Evolutionary conservation across 129 eudicot genomes (phyloP).

Genomic region (Dittrichia graveolens): DNA sequence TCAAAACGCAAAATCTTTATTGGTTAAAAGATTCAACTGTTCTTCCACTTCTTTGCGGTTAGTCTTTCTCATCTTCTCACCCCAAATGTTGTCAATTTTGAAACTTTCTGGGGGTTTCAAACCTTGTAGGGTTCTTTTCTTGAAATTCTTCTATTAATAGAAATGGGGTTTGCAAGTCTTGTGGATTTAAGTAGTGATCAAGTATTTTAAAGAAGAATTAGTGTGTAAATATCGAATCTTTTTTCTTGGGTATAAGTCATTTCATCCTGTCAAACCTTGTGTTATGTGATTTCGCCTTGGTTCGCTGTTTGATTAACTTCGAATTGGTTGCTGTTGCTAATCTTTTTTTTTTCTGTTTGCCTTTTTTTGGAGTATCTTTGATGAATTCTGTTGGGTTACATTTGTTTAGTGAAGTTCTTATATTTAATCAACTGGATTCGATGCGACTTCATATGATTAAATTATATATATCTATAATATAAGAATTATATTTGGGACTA

Average conservation of each 20-base stretch:
- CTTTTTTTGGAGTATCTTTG: constrained; percentile 16
- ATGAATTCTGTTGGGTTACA: constrained; percentile 23
- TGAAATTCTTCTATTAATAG: constrained; percentile 8
- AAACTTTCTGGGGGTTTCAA: neutral
- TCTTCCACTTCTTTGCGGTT: constrained; percentile 27
- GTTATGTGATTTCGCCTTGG: constrained; percentile 1
- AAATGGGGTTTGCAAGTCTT: neutral
- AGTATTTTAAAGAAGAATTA: neutral
- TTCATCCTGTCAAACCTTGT: neutral
- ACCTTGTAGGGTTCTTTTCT: neutral
- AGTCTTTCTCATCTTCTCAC: constrained; percentile 6
- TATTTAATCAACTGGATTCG: constrained; percentile 26
- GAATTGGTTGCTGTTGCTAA: constrained; percentile 8
- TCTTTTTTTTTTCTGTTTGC: neutral
- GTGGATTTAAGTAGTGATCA: constrained; percentile 9
- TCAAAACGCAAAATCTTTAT: constrained; percentile 9
- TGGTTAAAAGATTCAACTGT: constrained; percentile 14
- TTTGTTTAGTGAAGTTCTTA: constrained; percentile 12
- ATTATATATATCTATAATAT: neutral
- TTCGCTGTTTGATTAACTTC: constrained; percentile 17
- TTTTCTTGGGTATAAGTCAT: neutral
- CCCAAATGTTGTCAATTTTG: constrained; percentile 6
- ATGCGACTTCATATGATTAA: constrained; percentile 1
- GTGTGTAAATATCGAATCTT: constrained; percentile 24
- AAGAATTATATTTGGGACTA: constrained; percentile 10